Evolutionary conservation across 2,329 filamentous ascomycete genomes (phyloP).

Genomic region (Xylaria sp.): DNA sequence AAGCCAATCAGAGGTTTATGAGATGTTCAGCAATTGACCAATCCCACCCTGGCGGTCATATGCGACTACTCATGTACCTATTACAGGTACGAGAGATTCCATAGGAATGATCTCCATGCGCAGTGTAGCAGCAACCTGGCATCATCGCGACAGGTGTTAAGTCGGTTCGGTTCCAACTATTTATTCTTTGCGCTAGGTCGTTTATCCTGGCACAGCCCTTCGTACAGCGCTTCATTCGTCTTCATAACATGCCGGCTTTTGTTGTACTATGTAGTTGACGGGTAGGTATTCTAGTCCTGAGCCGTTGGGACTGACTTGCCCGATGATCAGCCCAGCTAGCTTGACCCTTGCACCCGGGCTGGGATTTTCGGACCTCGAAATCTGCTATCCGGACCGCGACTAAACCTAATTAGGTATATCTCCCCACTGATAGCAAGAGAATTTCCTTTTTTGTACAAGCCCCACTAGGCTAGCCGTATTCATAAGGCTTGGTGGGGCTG

Average conservation of each 20-base stretch:
- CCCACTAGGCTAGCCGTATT: too few relatives aligned
- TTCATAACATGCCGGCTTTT: not conserved
- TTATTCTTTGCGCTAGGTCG: not conserved
- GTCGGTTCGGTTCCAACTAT: not conserved
- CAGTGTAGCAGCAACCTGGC: not conserved
- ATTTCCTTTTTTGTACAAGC: too few relatives aligned
- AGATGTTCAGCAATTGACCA: constrained; percentile 33
- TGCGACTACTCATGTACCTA: constrained; percentile 5
- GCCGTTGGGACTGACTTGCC: too few relatives aligned
- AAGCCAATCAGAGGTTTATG: constrained; percentile 22
- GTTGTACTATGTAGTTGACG: not conserved
- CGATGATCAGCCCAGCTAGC: constrained; percentile 12
- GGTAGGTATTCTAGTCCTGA: not conserved
- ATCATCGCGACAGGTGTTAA: not conserved
- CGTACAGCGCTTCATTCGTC: not conserved
- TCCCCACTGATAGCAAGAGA: too few relatives aligned
- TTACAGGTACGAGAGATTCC: constrained; percentile 1
- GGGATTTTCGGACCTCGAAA: too few relatives aligned
- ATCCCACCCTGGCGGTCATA: constrained; percentile 22
- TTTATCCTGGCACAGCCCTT: not conserved
- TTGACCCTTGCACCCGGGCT: not conserved
- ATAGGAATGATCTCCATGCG: too few relatives aligned
- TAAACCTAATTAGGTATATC: too few relatives aligned
- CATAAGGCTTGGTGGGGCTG: too few relatives aligned
- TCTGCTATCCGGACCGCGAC: too few relatives aligned